Conservation (phyloP, 257 asterid genomes). For the Nicotiana tomentosiformis region DNA sequence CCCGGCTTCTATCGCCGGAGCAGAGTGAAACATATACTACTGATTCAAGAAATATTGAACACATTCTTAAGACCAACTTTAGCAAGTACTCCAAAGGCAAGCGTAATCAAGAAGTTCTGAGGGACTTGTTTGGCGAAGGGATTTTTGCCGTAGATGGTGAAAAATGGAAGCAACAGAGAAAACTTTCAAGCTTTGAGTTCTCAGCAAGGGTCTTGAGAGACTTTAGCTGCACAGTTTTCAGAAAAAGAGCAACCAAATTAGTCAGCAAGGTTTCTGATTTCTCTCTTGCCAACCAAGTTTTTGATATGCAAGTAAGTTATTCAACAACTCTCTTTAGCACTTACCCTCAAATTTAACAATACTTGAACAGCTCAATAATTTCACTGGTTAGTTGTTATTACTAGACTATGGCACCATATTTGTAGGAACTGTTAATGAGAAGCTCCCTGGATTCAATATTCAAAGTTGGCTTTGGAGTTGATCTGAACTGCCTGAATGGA, state of each 20-base stretch:
- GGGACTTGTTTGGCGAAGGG: slow-evolving; percentile 61
- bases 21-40: slow-evolving; percentile 59
- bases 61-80: slow-evolving; percentile 55
- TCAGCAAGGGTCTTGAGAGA: slow-evolving; percentile 65
- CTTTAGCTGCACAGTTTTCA: slow-evolving; percentile 56
- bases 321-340: neutral
- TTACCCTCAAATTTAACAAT: too few species aligned
- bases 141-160: slow-evolving; percentile 68
- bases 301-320: slow-evolving; percentile 56
- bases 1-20: slow-evolving; percentile 40
- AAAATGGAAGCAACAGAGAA: slow-evolving; percentile 71
- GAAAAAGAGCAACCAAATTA: slow-evolving; percentile 46
- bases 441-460: slow-evolving; percentile 65
- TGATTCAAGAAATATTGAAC: slow-evolving; percentile 45
- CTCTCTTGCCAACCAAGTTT: slow-evolving; percentile 24
- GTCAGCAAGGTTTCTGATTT: slow-evolving; percentile 25
- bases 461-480: slow-evolving; percentile 78
- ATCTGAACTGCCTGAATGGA: slow-evolving; percentile 49
- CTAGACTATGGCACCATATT: neutral
- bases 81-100: slow-evolving; percentile 43
- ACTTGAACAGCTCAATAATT: neutral
- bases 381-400: neutral
- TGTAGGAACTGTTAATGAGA: slow-evolving; percentile 64
- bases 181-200: slow-evolving; percentile 66
- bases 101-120: slow-evolving; percentile 34